A percentile compares a stretch with the other conserved stretches of the same genome.
phyloP scores from a whole-genome alignment of 805 yeast species.

The Kodamaea sagamina region DNA sequence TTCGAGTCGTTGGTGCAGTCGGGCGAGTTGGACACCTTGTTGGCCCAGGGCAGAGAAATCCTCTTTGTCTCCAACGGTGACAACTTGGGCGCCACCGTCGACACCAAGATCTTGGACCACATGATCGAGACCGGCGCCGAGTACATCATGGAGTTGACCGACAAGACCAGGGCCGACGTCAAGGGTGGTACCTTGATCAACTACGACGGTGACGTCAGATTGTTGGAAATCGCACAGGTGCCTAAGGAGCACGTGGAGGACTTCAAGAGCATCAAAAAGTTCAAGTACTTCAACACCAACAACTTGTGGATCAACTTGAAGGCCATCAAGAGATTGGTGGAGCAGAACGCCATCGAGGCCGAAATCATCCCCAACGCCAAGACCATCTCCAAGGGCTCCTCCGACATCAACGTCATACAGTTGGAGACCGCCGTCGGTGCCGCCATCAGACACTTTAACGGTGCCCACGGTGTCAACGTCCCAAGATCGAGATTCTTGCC shows the following conservation, averaged over 20 bases:
- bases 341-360: slow-evolving; percentile 74
- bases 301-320: slow-evolving; percentile 95
- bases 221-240: slow-evolving; percentile 96
- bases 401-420: slow-evolving; percentile 84
- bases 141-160: slow-evolving; percentile 97
- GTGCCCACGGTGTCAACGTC: slow-evolving; percentile 97
- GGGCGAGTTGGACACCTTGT: slow-evolving; percentile 87
- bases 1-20: slow-evolving; percentile 86
- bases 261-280: slow-evolving; percentile 95
- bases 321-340: slow-evolving; percentile 91
- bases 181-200: slow-evolving; percentile 98
- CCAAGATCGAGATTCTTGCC: slow-evolving; percentile 98
- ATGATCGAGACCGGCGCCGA: slow-evolving; percentile 91
- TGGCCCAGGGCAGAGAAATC: slow-evolving; percentile 92
- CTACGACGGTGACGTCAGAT: slow-evolving; percentile 91
- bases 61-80: slow-evolving; percentile 97
- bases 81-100: slow-evolving; percentile 98
- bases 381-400: slow-evolving; percentile 73
- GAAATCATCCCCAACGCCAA: slow-evolving; percentile 96
- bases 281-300: slow-evolving; percentile 97
- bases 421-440: slow-evolving; percentile 99
- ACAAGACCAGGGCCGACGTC: slow-evolving; percentile 98
- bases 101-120: slow-evolving; percentile 83
- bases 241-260: slow-evolving; percentile 98
- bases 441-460: slow-evolving; percentile 91